Conservation (phyloP, 495 filamentous ascomycete species). For the Penicillium subrubescens region DNA sequence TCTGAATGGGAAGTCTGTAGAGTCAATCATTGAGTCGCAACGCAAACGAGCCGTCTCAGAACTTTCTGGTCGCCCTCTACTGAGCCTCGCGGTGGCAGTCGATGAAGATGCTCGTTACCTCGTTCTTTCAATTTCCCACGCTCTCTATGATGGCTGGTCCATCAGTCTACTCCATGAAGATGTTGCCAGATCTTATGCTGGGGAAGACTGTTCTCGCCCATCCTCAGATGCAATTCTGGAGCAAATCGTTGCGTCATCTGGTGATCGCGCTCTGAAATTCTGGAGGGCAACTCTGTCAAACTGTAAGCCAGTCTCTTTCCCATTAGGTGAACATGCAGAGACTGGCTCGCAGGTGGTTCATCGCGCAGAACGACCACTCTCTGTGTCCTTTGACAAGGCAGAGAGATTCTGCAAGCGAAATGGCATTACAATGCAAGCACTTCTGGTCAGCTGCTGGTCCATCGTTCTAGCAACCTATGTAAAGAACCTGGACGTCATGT, state of each 20-base stretch:
- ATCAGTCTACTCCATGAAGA: conserved; percentile 67
- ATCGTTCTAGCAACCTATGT: conserved; percentile 64
- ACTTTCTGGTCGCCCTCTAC: conserved; percentile 13
- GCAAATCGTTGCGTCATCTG: conserved; percentile 28
- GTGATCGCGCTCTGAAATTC: conserved; percentile 32
- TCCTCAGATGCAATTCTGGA: conserved; percentile 34
- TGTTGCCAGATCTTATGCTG: conserved; percentile 45
- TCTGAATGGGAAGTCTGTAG: conserved; percentile 19
- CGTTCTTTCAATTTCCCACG: conserved; percentile 67
- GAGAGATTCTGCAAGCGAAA: conserved; percentile 55
- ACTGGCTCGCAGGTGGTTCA: conserved; percentile 31
- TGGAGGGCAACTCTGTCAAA: conserved; percentile 41
- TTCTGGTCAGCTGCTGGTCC: conserved; percentile 69
- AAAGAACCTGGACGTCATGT: conserved; percentile 66
- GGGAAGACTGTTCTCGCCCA: conserved; percentile 23
- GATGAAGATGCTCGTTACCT: conserved; percentile 29
- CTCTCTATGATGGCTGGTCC: conserved; percentile 85
- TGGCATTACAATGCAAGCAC: conserved; percentile 72
- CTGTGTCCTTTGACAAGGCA: conserved; percentile 32
- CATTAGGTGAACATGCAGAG: conserved; percentile 17
- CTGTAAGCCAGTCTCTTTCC: conserved; percentile 28
- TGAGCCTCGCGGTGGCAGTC: conserved; percentile 19
- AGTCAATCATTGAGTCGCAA: conserved; percentile 26
- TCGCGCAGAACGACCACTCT: conserved; percentile 34
- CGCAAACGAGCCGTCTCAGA: conserved; percentile 25